Evolutionary conservation across 805 yeast species (phyloP), one percentile per base, ranked within the genome.

Genomic region (Zygoascus tannicola): DNA sequence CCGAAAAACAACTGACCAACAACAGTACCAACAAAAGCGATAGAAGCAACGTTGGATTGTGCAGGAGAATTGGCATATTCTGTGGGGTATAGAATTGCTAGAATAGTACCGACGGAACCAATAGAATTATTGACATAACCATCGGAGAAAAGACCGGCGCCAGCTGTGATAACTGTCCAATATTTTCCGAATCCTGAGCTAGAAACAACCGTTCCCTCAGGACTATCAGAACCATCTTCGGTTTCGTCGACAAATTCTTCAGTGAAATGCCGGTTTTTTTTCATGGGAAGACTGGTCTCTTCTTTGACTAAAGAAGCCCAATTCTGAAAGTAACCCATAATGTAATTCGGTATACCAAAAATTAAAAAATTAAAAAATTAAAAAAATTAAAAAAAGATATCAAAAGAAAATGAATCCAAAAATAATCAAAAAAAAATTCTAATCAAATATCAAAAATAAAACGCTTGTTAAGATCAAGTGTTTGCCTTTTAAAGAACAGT

Each of bases 101-200:
- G 69, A 67, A 88, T 79, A 15, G 88, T 77, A 30, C 80, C 71
- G 15, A 81, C 94, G 7, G 92, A 74, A 47, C 85, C 75, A 45
- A 85, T 82, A 43, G 92, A 79, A 48, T 85, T 85, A 62, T 87
- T 87, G 48, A 85, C 81, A 60, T 87, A 88, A 43, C 97, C 97
- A 64, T 90, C 97, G 32, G 94, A 81, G 64, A 88, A 87, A 38
- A 88, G 70, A 44, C 96, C 97, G 0, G 95, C 92, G 50, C 97
- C 97, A 1, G 95, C 80, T 10, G 85, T 80, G 50, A 82, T 69
- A 40, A 84, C 78, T 4, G 92, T 79, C 81, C 86, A 74, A 50
- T 69, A 70, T 51, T 67, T 68, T 40, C 56, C 52, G 15, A 49
- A 23, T n/a, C 44, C 40, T n/a, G n/a, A n/a, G n/a, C n/a, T n/a